Percentiles rank a stretch among this genome's conserved stretches.
phyloP scores from a whole-genome alignment of 73 alveolate species.

The Effrenium voratum region DNA sequence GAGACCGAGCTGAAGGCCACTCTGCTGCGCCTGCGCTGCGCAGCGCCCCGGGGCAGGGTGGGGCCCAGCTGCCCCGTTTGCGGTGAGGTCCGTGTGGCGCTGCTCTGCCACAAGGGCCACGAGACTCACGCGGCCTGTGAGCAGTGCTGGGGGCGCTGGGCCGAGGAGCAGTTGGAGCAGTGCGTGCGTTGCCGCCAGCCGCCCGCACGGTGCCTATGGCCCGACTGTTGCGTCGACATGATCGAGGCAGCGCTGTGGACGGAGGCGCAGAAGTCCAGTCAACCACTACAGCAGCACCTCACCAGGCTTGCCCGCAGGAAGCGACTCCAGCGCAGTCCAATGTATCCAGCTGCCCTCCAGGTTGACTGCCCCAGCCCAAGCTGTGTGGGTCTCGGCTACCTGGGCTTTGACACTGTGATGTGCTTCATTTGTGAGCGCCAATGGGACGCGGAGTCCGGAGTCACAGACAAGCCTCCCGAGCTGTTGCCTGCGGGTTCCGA shows the following conservation, averaged over 20 bases:
- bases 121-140: conserved; percentile 26
- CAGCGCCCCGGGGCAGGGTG: background rate
- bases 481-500: background rate
- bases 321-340: conserved; percentile 39
- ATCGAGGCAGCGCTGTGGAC: background rate
- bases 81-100: conserved; percentile 9
- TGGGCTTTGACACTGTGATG: conserved; percentile 82
- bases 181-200: background rate
- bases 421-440: conserved; percentile 79
- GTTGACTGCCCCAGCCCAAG: conserved; percentile 78
- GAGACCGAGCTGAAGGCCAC: too few species aligned
- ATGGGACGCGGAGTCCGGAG: conserved; percentile 18
- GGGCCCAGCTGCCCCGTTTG: conserved; percentile 23
- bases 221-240: background rate
- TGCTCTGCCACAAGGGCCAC: background rate
- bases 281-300: background rate
- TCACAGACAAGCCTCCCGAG: background rate
- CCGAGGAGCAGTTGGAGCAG: conserved; percentile 34
- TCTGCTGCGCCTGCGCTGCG: too few species aligned
- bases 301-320: background rate
- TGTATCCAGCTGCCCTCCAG: conserved; percentile 48
- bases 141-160: conserved; percentile 44
- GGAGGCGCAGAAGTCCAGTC: background rate
- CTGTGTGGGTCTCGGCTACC: conserved; percentile 73
- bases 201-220: conserved; percentile 50